Conservation (phyloP, 2,329 filamentous ascomycete genomes). For the Aureobasidium lini region DNA sequence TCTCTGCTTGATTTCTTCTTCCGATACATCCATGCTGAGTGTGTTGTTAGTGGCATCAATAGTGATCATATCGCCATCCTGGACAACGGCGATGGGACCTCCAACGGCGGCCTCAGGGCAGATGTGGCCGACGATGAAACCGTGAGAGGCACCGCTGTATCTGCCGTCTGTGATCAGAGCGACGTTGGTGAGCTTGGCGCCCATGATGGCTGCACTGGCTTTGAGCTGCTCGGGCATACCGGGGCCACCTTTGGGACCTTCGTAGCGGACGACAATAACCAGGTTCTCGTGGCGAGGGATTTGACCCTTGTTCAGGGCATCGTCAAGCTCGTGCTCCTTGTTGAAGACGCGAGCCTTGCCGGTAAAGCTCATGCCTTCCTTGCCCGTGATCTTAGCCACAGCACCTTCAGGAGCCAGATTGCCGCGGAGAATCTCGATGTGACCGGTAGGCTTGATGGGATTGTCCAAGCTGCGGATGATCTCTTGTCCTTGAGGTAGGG, state of each 20-base stretch:
- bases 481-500: constrained; percentile 67
- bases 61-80: constrained; percentile 70
- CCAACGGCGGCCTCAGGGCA: constrained; percentile 82
- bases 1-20: constrained; percentile 62
- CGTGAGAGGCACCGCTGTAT: constrained; percentile 75
- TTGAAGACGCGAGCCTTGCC: constrained; percentile 79
- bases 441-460: constrained; percentile 79
- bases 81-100: constrained; percentile 75
- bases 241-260: constrained; percentile 67
- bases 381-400: constrained; percentile 94
- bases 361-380: constrained; percentile 76
- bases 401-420: constrained; percentile 84
- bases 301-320: constrained; percentile 62
- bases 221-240: constrained; percentile 74
- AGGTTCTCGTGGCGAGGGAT: constrained; percentile 71
- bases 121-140: constrained; percentile 81
- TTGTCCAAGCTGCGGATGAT: constrained; percentile 76
- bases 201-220: constrained; percentile 65
- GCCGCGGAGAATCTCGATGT: constrained; percentile 79
- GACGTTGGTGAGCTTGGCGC: constrained; percentile 62
- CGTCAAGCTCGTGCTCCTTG: constrained; percentile 72
- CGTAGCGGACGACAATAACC: constrained; percentile 85
- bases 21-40: constrained; percentile 62
- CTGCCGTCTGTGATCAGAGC: constrained; percentile 68
- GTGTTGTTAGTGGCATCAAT: constrained; percentile 75